A percentile compares a stretch with the other conserved stretches of the same genome.
Evolutionary conservation across 495 filamentous ascomycete genomes (phyloP).

Genomic region (Aspergillus sparsus): DNA sequence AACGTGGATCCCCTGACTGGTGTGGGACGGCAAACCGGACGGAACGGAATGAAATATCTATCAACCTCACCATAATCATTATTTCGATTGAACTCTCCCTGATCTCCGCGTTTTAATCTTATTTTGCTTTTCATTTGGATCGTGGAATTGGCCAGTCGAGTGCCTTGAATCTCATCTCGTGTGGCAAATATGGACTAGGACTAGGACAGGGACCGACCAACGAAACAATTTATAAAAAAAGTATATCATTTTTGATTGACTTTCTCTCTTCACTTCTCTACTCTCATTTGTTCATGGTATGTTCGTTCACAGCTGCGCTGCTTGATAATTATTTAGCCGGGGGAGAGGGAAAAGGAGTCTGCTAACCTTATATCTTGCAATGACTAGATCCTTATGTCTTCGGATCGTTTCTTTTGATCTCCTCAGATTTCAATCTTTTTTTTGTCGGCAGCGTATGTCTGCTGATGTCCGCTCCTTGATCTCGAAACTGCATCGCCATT

Average conservation of each 20-base stretch:
- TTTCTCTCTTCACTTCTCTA: constrained; percentile 1
- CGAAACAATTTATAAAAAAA: not conserved
- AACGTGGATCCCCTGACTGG: constrained; percentile 28
- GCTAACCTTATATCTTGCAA: constrained; percentile 2
- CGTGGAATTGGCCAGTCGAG: constrained; percentile 3
- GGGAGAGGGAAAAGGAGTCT: not conserved
- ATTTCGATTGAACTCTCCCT: not conserved
- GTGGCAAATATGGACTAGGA: constrained; percentile 3
- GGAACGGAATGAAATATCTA: constrained; percentile 21
- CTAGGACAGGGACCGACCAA: not conserved
- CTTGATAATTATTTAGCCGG: no score
- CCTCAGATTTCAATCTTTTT: constrained; percentile 15
- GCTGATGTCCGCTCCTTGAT: constrained; percentile 39
- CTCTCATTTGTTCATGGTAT: constrained; percentile 1
- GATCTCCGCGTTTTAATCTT: not conserved
- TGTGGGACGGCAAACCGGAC: constrained; percentile 11
- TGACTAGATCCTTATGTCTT: constrained; percentile 20
- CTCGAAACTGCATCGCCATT: constrained; percentile 6
- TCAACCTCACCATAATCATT: constrained; percentile 19
- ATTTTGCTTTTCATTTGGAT: not conserved
- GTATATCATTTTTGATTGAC: not conserved
- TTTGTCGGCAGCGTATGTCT: constrained; percentile 29
- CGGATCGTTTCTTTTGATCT: constrained; percentile 15
- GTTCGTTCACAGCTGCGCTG: not conserved
- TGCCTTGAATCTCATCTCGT: not conserved